Base-by-base conservation (phyloP, 495 filamentous ascomycete genomes). In the Rhypophila decipiens region DNA sequence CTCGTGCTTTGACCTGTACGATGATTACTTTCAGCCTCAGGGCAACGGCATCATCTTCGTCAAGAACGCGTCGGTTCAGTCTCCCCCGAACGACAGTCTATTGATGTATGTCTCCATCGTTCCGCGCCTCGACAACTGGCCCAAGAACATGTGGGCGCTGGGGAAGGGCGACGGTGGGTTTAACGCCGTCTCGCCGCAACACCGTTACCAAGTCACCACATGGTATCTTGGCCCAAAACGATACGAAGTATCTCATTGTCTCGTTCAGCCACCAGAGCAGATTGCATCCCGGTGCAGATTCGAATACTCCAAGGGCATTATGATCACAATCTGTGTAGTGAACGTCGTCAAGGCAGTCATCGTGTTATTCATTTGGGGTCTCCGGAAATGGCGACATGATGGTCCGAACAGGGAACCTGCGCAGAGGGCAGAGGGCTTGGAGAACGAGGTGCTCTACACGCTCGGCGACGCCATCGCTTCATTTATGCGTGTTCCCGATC, bases 91-190 rank as follows among this genome's bases (percentile, higher is more conserved):
- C 24, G 54, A 55, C 37, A 64, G 61, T 44, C 42, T 64, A 12
- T 42, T 64, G 1, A 39, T 64, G 24, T 64, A 61, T 33, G 52
- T 53, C 12, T 55, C 47, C 10, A 49, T 64, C 37, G 46, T 52
- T 3, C 61, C 61, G 24, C 39, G 58, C 3, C 52, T 21, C 15
- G 61, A 64, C 42, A 46, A 59, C 44, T 64, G 52, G 48, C 49
- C 51, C 19, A 64, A 64, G 51, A 64, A 64, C 44, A 48, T 64
- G 47, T 64, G 58, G 61, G 58, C 61, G 10, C 43, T 47, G n/a
- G 34, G 24, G 4, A 64, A 64, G 24, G 56, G 61, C 8, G 54
- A 49, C 1, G 38, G 31, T 2, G 8, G 5, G 1, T 48, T 39
- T 15, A 20, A 33, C 8, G 54, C 54, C 8, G 23, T 33, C 1